These are phyloP conservation scores for Talaromyces sp. DNA, from an alignment of 2,329 filamentous ascomycete genomes.

Conservation along the genomic window DNA sequence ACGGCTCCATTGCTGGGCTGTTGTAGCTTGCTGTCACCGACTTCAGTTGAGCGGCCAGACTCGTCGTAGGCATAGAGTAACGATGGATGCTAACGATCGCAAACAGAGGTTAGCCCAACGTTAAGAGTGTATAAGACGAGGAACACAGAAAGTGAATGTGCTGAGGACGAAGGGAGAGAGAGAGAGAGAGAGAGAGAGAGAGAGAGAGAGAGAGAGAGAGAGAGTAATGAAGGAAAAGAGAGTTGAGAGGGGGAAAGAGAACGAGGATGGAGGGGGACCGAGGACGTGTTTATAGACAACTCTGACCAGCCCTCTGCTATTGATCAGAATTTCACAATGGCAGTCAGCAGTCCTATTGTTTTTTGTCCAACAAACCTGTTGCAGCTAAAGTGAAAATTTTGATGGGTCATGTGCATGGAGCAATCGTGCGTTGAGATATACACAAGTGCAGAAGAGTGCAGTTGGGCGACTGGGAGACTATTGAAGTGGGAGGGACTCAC, in stretches of 20 bases:
- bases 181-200: not conserved
- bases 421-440: constrained; percentile 1
- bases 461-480: not conserved
- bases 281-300: constrained; percentile 6
- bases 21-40: constrained; percentile 29
- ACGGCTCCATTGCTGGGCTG: constrained; percentile 64
- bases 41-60: constrained; percentile 32
- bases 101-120: not conserved
- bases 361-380: not conserved
- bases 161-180: not conserved
- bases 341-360: not conserved
- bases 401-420: not conserved
- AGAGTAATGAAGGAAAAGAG: not conserved
- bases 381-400: not conserved
- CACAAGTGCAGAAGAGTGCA: not conserved
- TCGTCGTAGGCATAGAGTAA: constrained; percentile 84
- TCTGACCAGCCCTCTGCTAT: not conserved
- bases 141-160: not conserved
- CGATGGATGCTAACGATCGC: constrained; percentile 64
- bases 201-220: not conserved
- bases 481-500: constrained; percentile 56
- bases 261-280: constrained; percentile 1
- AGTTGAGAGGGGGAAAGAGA: not conserved
- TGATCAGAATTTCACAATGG: constrained; percentile 4
- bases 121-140: not conserved